phyloP scores from a whole-genome alignment of 2,329 filamentous ascomycete species.

The Fusarium cyanostomum region DNA sequence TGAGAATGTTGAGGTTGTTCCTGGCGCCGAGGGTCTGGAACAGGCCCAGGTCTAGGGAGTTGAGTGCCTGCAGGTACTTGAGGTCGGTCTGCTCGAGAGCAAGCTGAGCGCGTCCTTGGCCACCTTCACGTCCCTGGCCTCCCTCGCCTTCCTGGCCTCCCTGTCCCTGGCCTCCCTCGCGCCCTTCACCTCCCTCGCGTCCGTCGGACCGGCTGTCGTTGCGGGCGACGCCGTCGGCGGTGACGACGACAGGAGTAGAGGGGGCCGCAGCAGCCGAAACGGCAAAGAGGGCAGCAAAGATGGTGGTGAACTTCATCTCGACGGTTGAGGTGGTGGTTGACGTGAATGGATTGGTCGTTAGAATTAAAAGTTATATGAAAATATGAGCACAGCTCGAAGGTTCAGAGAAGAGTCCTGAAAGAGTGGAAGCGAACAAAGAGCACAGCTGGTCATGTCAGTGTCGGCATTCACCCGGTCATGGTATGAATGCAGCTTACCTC shows the following conservation, averaged over 20 bases:
- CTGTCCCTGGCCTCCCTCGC: not conserved
- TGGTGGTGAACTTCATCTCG: constrained; percentile 61
- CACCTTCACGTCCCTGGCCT: constrained; percentile 43
- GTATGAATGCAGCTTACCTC: constrained; percentile 16
- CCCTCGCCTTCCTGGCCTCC: not conserved
- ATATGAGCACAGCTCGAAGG: constrained; percentile 37
- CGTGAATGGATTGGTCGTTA: constrained; percentile 14
- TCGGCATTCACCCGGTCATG: not conserved
- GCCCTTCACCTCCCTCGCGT: not conserved
- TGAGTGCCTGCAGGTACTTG: constrained; percentile 57
- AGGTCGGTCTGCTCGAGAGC: constrained; percentile 53
- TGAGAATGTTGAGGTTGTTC: constrained; percentile 57
- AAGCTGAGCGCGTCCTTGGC: constrained; percentile 50
- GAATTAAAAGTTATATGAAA: constrained; percentile 25
- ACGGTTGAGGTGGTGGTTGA: constrained; percentile 13
- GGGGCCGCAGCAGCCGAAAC: constrained; percentile 57
- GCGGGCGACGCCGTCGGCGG: constrained; percentile 5
- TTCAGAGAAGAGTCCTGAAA: constrained; percentile 15
- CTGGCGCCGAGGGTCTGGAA: constrained; percentile 52
- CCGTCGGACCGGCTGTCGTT: constrained; percentile 17
- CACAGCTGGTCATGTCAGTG: constrained; percentile 23
- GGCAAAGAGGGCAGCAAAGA: constrained; percentile 57
- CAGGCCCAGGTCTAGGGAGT: constrained; percentile 56
- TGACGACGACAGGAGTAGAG: constrained; percentile 45
- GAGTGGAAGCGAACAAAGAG: constrained; percentile 31